Evolutionary conservation across 225 moss, liverwort and hornwort genomes (phyloP).

Genomic region (Straminergon stramineum): DNA sequence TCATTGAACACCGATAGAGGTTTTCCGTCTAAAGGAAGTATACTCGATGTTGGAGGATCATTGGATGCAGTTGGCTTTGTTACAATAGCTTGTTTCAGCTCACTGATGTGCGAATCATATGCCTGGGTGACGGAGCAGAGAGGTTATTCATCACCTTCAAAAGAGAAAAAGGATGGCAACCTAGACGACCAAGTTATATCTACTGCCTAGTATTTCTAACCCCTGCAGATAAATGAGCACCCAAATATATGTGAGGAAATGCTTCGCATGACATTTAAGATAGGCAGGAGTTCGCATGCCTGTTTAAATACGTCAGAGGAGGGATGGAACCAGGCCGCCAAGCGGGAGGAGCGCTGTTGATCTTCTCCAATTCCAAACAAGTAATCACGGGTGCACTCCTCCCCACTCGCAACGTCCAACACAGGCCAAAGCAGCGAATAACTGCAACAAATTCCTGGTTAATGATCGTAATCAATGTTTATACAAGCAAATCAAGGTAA

Average conservation of each 20-base stretch:
- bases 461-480: background rate
- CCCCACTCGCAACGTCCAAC: slow-evolving; percentile 59
- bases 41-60: slow-evolving; percentile 41
- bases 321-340: slow-evolving; percentile 83
- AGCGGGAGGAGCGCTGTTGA: slow-evolving; percentile 74
- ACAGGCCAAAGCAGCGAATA: slow-evolving; percentile 96
- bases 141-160: background rate
- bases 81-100: slow-evolving; percentile 16
- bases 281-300: slow-evolving; percentile 20
- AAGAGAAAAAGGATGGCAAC: background rate
- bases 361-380: slow-evolving; percentile 77
- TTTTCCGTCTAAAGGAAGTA: slow-evolving; percentile 29
- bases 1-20: slow-evolving; percentile 60
- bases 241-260: background rate
- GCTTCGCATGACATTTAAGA: background rate
- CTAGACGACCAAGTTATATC: background rate
- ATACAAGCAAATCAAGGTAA: background rate
- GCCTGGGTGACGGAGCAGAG: slow-evolving; percentile 25
- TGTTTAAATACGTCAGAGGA: slow-evolving; percentile 52
- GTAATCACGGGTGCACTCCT: slow-evolving; percentile 87
- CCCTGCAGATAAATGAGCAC: background rate
- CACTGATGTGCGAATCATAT: slow-evolving; percentile 19
- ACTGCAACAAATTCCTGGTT: slow-evolving; percentile 49
- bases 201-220: background rate
- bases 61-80: background rate